Evolutionary conservation across 495 filamentous ascomycete species (phyloP), one percentile per base, ranked within the genome.

Genomic region (Trichoderma erinaceum): DNA sequence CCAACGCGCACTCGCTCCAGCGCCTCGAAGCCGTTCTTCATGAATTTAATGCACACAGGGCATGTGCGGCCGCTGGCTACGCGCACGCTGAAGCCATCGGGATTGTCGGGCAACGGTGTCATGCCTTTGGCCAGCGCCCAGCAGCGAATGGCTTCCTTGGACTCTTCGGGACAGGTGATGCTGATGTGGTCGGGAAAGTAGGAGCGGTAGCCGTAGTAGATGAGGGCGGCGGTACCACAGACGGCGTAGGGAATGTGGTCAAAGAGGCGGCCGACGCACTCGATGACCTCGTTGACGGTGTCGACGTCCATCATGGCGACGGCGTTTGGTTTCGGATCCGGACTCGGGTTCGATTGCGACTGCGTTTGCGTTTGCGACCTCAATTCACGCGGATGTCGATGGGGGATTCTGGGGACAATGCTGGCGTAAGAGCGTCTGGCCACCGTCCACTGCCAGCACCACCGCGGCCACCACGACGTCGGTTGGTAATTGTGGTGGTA

Each of bases 211-310:
- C 78, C 79, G 73, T 78, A 76, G n/a, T 74, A 73, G 10, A 68
- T 67, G 5, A 82, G 71, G 27, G 78, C 78, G 3, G 71, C 74
- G 13, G 75, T 75, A 4, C 80, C 79, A 68, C 73, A 73, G 35
- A 82, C 75, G 7, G 74, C 77, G 74, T 81, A 82, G 32, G 72
- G 75, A 5, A 77, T 75, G 68, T 81, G 77, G 3, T 52, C 32
- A 13, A 80, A 68, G 1, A 72, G 69, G 0, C 63, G 61, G 69
- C 79, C 72, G 44, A 82, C 50, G 18, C 68, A 67, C 64, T 71
- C 69, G 70, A 81, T 74, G 15, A 80, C 65, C 56, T 73, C 71
- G 13, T 35, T 44, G 16, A 78, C 73, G n/a, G 63, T n/a, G 63
- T 46, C 13, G 66, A 63, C 50, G 29, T 70, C 50, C 67, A 63